Percentiles rank a stretch among this genome's conserved stretches.
Conservation (phyloP, 1,139 yeast genomes). For the Wickerhamomyces sp. region DNA sequence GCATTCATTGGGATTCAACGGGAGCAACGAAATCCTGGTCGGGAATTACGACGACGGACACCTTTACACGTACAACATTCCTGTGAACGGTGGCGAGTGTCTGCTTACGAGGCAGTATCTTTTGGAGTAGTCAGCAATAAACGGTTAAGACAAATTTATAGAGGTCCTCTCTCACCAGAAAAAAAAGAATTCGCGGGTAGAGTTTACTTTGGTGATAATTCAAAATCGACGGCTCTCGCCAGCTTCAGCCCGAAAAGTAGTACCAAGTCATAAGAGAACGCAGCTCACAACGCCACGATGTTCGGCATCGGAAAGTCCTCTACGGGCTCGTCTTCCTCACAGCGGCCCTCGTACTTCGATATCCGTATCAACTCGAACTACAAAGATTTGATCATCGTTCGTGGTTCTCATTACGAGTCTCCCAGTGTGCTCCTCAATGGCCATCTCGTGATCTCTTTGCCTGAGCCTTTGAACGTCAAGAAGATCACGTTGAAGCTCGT, state of each 20-base stretch:
- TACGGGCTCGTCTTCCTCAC: too few relatives aligned
- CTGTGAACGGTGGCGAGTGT: slow-evolving; percentile 31
- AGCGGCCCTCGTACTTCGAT: slow-evolving; percentile 25
- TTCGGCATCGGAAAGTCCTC: slow-evolving; percentile 12
- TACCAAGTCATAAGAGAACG: too few relatives aligned
- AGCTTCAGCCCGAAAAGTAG: too few relatives aligned
- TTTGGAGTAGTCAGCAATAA: too few relatives aligned
- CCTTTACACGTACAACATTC: slow-evolving; percentile 25
- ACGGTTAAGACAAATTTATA: too few relatives aligned
- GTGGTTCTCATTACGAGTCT: slow-evolving; percentile 56
- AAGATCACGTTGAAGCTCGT: slow-evolving; percentile 40
- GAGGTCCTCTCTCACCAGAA: too few relatives aligned
- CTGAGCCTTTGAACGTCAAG: slow-evolving; percentile 46
- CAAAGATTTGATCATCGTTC: slow-evolving; percentile 47
- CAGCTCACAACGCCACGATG: too few relatives aligned
- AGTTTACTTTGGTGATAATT: too few relatives aligned
- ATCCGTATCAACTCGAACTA: slow-evolving; percentile 41
- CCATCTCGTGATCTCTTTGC: slow-evolving; percentile 48
- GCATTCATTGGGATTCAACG: slow-evolving; percentile 22
- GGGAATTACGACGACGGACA: slow-evolving; percentile 24
- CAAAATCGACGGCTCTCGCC: too few relatives aligned
- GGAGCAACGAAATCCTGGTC: slow-evolving; percentile 21
- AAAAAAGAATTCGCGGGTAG: too few relatives aligned
- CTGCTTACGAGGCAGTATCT: slow-evolving; percentile 31
- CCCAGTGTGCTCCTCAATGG: slow-evolving; percentile 52